Percentiles rank a stretch among this genome's conserved stretches.
Evolutionary conservation across 1,284 basidiomycete species (phyloP).

Genomic region (Rhodotorula sp.): DNA sequence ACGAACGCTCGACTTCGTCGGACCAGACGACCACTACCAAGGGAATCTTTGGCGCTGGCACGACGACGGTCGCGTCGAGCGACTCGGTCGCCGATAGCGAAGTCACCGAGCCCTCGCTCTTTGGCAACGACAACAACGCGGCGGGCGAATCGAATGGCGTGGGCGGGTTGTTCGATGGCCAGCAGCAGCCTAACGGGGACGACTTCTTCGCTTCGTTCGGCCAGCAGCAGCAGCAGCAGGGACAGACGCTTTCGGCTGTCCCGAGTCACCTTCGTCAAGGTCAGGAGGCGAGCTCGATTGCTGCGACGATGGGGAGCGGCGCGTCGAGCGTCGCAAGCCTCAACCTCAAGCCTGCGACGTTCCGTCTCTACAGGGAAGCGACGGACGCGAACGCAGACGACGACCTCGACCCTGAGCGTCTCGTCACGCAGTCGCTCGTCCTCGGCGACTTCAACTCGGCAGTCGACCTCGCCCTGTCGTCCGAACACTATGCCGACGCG

Average conservation of each 20-base stretch:
- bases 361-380: slow-evolving; percentile 69
- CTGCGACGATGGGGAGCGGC: slow-evolving; percentile 77
- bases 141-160: neutral
- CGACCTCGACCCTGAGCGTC: slow-evolving; percentile 72
- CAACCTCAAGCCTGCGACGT: slow-evolving; percentile 63
- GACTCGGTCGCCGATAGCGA: slow-evolving; percentile 58
- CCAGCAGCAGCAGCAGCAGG: neutral
- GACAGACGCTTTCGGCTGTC: slow-evolving; percentile 51
- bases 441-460: slow-evolving; percentile 92
- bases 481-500: slow-evolving; percentile 89
- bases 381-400: slow-evolving; percentile 58
- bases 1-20: neutral
- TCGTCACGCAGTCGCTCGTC: slow-evolving; percentile 90
- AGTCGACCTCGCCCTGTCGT: slow-evolving; percentile 84
- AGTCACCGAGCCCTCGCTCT: slow-evolving; percentile 66
- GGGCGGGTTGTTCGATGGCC: slow-evolving; percentile 7
- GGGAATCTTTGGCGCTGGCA: too few species aligned
- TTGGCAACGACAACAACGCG: slow-evolving; percentile 67
- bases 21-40: neutral
- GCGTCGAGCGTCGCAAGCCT: slow-evolving; percentile 81
- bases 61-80: slow-evolving; percentile 56
- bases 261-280: slow-evolving; percentile 56
- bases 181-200: slow-evolving; percentile 57
- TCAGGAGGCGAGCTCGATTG: slow-evolving; percentile 65
- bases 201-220: slow-evolving; percentile 86